These are phyloP conservation scores for Emericellopsis atlantica DNA, from an alignment of 2,329 filamentous ascomycete genomes.

Conservation along the genomic window DNA sequence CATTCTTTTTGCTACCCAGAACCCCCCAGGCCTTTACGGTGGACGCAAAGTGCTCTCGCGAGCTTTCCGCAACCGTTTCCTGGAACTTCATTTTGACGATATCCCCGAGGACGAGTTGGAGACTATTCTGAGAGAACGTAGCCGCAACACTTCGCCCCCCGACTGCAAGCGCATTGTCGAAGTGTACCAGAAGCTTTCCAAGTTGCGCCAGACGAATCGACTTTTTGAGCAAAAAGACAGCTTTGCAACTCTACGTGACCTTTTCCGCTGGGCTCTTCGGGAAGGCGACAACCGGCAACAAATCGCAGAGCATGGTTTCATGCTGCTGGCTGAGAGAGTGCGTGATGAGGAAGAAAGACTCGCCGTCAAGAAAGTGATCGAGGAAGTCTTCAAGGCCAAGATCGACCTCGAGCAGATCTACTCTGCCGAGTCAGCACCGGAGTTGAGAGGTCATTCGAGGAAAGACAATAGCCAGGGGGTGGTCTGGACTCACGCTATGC, in stretches of 20 bases:
- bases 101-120: slow-evolving; percentile 92
- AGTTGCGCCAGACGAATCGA: slow-evolving; percentile 77
- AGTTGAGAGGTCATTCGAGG: slow-evolving; percentile 34
- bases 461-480: slow-evolving; percentile 48
- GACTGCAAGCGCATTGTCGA: slow-evolving; percentile 85
- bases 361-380: slow-evolving; percentile 78
- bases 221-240: slow-evolving; percentile 96
- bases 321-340: slow-evolving; percentile 90
- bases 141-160: slow-evolving; percentile 74
- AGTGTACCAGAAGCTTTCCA: slow-evolving; percentile 86
- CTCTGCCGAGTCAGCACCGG: slow-evolving; percentile 41
- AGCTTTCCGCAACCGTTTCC: slow-evolving; percentile 91
- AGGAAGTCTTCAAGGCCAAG: slow-evolving; percentile 76
- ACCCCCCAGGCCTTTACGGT: slow-evolving; percentile 89
- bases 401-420: slow-evolving; percentile 70
- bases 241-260: slow-evolving; percentile 88
- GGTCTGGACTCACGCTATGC: slow-evolving; percentile 94
- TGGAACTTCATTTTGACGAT: slow-evolving; percentile 95
- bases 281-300: slow-evolving; percentile 77
- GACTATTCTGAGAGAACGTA: slow-evolving; percentile 78
- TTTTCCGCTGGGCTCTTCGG: slow-evolving; percentile 89
- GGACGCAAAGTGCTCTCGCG: slow-evolving; percentile 86
- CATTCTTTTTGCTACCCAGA: slow-evolving; percentile 96
- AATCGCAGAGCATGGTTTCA: slow-evolving; percentile 84
- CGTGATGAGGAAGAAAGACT: slow-evolving; percentile 77